These are phyloP conservation scores for Beauveria rudraprayagi DNA, from an alignment of 2,329 filamentous ascomycete species.

Conservation along the genomic window DNA sequence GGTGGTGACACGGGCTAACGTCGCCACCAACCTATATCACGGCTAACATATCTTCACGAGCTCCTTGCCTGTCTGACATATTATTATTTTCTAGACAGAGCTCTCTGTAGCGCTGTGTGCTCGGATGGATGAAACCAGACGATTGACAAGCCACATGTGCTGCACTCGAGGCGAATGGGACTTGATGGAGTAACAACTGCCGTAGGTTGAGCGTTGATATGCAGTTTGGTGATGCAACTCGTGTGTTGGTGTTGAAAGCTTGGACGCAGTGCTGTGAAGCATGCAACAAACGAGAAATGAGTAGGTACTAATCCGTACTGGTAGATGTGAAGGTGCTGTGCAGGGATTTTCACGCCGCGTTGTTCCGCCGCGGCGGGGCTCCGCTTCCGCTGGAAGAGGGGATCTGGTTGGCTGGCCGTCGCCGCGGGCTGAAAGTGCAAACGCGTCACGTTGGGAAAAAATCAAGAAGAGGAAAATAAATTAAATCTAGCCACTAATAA, in stretches of 20 bases:
- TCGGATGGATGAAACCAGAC: neutral
- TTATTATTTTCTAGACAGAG: neutral
- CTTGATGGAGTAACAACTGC: neutral
- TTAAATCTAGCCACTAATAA: neutral
- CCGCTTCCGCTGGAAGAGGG: constrained; percentile 1
- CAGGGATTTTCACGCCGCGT: neutral
- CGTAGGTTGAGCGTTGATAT: neutral
- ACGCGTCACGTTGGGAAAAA: neutral
- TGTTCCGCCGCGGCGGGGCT: neutral
- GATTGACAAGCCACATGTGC: neutral
- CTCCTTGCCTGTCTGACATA: neutral
- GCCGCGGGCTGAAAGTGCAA: neutral
- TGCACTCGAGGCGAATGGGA: neutral
- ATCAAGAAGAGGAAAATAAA: neutral
- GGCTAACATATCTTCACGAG: neutral
- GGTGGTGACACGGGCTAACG: neutral
- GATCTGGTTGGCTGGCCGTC: neutral
- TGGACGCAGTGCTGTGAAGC: neutral
- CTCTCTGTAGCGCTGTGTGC: neutral
- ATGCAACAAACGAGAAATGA: neutral
- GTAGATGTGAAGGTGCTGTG: neutral
- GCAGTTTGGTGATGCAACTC: neutral
- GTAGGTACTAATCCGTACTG: no score
- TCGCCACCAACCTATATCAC: neutral
- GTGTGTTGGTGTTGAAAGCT: neutral